A percentile compares a stretch with the other conserved stretches of the same genome.
phyloP scores from a whole-genome alignment of 2,329 filamentous ascomycete genomes.

The Magnaporthales sp. region DNA sequence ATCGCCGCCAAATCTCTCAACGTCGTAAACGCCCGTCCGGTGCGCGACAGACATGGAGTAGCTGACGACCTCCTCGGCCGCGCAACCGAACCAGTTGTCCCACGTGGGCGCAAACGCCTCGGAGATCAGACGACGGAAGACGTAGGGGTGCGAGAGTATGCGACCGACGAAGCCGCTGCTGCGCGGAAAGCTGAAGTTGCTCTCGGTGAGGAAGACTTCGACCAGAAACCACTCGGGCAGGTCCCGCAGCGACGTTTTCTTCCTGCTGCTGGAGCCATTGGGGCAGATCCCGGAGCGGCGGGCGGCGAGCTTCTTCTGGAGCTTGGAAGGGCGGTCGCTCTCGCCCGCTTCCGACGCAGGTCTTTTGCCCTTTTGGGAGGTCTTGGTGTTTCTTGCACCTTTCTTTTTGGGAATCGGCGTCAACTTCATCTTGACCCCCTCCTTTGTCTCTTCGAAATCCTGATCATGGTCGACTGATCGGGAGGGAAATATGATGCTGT shows the following conservation, averaged over 20 bases:
- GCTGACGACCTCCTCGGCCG: conserved; percentile 5
- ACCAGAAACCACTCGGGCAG: conserved; percentile 47
- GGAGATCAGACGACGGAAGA: conserved; percentile 24
- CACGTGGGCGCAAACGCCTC: conserved; percentile 30
- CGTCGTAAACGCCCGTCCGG: conserved; percentile 8
- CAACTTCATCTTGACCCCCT: background rate
- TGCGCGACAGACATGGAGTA: conserved; percentile 5
- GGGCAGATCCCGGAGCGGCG: background rate
- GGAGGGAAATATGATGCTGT: background rate
- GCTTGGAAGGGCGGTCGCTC: background rate
- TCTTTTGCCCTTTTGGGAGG: background rate
- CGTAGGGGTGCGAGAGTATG: conserved; percentile 31
- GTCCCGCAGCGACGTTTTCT: conserved; percentile 20
- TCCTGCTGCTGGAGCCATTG: conserved; percentile 2
- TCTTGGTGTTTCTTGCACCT: background rate
- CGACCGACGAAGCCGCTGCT: conserved; percentile 34
- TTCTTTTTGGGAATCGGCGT: conserved; percentile 1
- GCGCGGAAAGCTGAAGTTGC: conserved; percentile 37
- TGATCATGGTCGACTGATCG: background rate
- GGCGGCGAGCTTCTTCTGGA: background rate
- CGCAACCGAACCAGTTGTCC: conserved; percentile 24
- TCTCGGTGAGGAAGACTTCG: conserved; percentile 39
- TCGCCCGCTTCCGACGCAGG: background rate
- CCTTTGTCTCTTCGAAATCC: background rate
- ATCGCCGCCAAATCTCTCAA: conserved; percentile 23